Base-by-base conservation (phyloP, 768 basidiomycete genomes). In the Russula griseocarnosa region DNA sequence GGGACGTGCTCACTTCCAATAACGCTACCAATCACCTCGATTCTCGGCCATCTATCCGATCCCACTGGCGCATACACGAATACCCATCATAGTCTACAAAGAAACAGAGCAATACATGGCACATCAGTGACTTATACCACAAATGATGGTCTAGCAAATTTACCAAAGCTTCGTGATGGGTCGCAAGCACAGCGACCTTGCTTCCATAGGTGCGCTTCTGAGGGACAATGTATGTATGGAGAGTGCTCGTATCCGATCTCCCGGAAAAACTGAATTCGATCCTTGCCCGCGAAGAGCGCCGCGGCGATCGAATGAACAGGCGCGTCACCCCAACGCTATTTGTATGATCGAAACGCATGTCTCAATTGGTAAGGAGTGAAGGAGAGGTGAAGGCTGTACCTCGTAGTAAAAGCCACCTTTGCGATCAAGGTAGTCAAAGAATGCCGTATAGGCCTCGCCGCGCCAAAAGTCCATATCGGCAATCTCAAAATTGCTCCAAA, bases 401-500 rank as follows among this genome's bases (percentile, higher is more conserved):
- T 94, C 92, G 67, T 93, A 94, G 73, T 94, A 94, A 74, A 94
- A 93, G 18, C 93, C 93, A 59, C 94, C 94, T 47, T 80, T 79
- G 60, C 81, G 71, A 60, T 96, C 94, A 22, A 96, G 79, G 73
- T 83, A 83, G 49, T 93, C 86, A 68, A 95, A 96, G 78, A 85
- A 96, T 68, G 87, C 84, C 62, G 76, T 78, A 72, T 97, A 97
- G 3, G 87, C 86, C 64, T 94, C 87, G 14, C 86, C 76, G 68
- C 92, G 80, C 91, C 91, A 94, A 63, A 95, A 83, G 64, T 90
- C 86, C 64, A 95, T 80, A 70, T 86, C 82, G 4, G 81, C 94
- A 64, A 97, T 96, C 73, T 96, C 94, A 70, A 96, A 97, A 74
- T 95, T 97, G 69, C 86, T 90, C 92, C 92, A 94, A 78, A 92